Percentiles rank a stretch among this genome's conserved stretches.
phyloP scores from a whole-genome alignment of 345 rosid species.

The Heritiera fomes region DNA sequence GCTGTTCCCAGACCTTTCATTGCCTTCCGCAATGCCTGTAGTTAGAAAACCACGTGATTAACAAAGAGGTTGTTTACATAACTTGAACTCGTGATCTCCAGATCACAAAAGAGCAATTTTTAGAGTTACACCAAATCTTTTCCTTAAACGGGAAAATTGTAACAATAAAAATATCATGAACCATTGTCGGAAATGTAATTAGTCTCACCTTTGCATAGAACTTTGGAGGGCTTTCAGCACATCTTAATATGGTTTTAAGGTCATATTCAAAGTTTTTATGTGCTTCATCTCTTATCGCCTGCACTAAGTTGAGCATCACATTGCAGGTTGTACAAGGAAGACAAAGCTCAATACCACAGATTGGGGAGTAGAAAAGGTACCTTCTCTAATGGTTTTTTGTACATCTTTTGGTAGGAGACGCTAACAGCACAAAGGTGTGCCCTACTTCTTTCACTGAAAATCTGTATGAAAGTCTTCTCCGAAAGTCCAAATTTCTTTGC shows the following conservation, averaged over 20 bases:
- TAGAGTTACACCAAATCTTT: too few relatives aligned
- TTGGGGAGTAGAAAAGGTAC: slow-evolving; percentile 23
- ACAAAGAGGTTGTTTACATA: too few relatives aligned
- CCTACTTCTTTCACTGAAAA: slow-evolving; percentile 64
- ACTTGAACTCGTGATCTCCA: too few relatives aligned
- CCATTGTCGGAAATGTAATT: not conserved
- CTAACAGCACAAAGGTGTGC: slow-evolving; percentile 54
- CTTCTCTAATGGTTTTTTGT: slow-evolving; percentile 45
- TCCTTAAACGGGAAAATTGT: too few relatives aligned
- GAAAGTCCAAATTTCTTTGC: slow-evolving; percentile 46
- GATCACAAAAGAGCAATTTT: too few relatives aligned
- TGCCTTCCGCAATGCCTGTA: slow-evolving; percentile 53
- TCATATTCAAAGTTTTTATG: slow-evolving; percentile 50
- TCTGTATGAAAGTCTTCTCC: slow-evolving; percentile 41
- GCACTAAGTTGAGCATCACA: not conserved
- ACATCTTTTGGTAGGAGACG: slow-evolving; percentile 39
- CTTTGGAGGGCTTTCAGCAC: slow-evolving; percentile 55
- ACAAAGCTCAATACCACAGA: not conserved
- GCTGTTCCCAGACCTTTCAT: slow-evolving; percentile 69
- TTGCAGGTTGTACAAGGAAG: not conserved
- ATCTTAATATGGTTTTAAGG: slow-evolving; percentile 53
- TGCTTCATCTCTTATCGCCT: slow-evolving; percentile 58
- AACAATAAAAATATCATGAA: not conserved
- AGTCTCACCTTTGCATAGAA: slow-evolving; percentile 53
- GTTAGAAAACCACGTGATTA: not conserved